A percentile compares a stretch with the other conserved stretches of the same genome.
phyloP scores from a whole-genome alignment of 179 eudicot species.

The Beta lomatogona region DNA sequence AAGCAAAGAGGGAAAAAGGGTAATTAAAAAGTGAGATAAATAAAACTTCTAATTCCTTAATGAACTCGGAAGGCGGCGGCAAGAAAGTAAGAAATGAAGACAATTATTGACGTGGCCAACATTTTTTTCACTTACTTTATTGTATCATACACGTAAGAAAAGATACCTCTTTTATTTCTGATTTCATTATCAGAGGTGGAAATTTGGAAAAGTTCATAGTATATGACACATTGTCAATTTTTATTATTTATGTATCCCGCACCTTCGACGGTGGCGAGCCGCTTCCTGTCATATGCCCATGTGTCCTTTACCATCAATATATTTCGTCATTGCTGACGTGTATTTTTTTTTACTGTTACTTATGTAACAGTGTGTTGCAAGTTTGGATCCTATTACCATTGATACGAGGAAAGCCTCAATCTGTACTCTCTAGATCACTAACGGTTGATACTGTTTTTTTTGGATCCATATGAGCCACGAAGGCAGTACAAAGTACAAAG shows the following conservation, averaged over 20 bases:
- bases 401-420: no score
- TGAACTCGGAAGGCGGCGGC: not conserved
- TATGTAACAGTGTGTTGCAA: no score
- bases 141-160: not conserved
- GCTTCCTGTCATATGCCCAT: not conserved
- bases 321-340: conserved; percentile 1
- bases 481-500: no score
- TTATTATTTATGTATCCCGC: not conserved
- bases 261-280: conserved; percentile 11
- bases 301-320: not conserved
- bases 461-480: no score
- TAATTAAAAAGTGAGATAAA: no score
- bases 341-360: not conserved
- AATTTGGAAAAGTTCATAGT: no score
- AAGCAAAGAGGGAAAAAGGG: no score
- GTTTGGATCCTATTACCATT: no score
- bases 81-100: not conserved
- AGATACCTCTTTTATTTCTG: not conserved
- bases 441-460: no score
- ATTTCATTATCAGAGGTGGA: no score
- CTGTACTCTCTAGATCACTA: no score
- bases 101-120: not conserved
- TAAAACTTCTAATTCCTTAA: no score
- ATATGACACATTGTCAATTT: not conserved
- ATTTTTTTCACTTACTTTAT: not conserved